Base-by-base conservation (phyloP, 768 basidiomycete species). In the Phaeolepiota aurea region DNA sequence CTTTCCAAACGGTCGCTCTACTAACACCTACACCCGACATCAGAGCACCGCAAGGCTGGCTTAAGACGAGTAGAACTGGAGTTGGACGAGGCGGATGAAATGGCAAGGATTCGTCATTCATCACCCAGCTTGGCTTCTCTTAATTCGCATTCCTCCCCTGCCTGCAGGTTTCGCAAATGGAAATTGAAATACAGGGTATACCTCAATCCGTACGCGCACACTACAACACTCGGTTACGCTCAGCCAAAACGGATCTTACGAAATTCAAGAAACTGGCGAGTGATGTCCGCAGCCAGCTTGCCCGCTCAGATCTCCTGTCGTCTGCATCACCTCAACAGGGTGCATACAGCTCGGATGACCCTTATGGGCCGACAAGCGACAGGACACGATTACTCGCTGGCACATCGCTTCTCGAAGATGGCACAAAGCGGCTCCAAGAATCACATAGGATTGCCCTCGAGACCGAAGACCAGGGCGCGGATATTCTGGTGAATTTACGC, bases 81-180 rank as follows among this genome's bases (percentile, higher is more conserved):
- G 57, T 67, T 99, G 3, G 96, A 99, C 57, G 96, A 99, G 61
- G 94, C 93, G 0, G 93, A 96, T 50, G 96, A 98, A 70, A 91
- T 97, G 77, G 93, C 85, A 53, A 36, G 77, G 54, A 5, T 23
- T 18, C 37, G 43, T 40, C 37, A 30, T 19, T 40, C 37, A 18
- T 38, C 39, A 33, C 4, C 20, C 30, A 31, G 32, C 16, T 40
- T 37, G 18, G 39, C 16, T 47, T 45, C 33, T 28, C n/a, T n/a
- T n/a, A n/a, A n/a, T n/a, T n/a, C n/a, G 25, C 7, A 28, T n/a
- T n/a, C 25, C 7, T 28, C 21, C 22, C 37, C 38, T 21, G 33
- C 28, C 14, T 15, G 3, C 49, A 98, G 94, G 76, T 97, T 49
- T 91, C 91, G 35, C 96, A 99, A 76, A 96, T 99, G 94, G 94